Conservation (phyloP, 164 flowering plant species). For the Santalum album region DNA sequence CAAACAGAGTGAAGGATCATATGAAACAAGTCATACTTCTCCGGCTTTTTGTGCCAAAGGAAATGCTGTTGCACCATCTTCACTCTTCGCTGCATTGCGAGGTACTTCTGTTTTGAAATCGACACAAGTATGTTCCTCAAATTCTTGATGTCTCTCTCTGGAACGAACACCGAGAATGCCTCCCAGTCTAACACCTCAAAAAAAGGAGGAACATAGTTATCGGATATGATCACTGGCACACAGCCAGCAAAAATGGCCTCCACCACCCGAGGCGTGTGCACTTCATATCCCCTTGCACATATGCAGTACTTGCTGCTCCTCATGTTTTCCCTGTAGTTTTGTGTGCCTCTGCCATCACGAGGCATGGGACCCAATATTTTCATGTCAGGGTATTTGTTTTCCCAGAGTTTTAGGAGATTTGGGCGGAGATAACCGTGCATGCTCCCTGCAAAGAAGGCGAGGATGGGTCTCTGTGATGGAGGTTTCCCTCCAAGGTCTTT, state of each 20-base stretch:
- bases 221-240: constrained; percentile 38
- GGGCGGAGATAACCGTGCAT: constrained; percentile 39
- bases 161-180: constrained; percentile 24
- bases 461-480: constrained; percentile 21
- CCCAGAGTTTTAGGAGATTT: constrained; percentile 19
- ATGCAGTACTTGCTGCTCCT: constrained; percentile 37
- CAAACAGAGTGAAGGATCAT: constrained; percentile 44
- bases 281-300: constrained; percentile 36
- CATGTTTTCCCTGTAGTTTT: constrained; percentile 25
- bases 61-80: constrained; percentile 33
- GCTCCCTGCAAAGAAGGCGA: constrained; percentile 41
- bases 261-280: constrained; percentile 29
- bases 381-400: constrained; percentile 27
- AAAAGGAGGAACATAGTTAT: constrained; percentile 40
- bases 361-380: constrained; percentile 30
- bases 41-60: constrained; percentile 32
- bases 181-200: constrained; percentile 38
- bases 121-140: constrained; percentile 27
- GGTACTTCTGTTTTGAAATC: constrained; percentile 26
- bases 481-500: constrained; percentile 30
- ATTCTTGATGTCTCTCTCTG: constrained; percentile 27
- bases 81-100: constrained; percentile 22
- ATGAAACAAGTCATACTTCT: constrained; percentile 38
- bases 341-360: constrained; percentile 13
- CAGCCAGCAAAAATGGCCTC: constrained; percentile 35